Base-by-base conservation (phyloP, 1,284 basidiomycete genomes). In the Apiotrichum domesticum region DNA sequence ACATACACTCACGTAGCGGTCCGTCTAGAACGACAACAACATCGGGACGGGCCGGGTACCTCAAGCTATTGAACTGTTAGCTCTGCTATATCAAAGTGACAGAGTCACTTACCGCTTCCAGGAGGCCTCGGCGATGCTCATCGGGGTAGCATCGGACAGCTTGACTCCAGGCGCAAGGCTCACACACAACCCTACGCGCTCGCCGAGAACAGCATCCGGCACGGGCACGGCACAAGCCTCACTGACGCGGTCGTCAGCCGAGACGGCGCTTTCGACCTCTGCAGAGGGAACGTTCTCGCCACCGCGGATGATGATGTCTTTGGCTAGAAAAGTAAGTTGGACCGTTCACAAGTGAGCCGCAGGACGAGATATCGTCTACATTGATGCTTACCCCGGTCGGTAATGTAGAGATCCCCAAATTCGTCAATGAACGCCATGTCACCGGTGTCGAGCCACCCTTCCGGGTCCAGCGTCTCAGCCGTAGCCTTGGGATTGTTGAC, bases 291-390 rank as follows among this genome's bases (percentile, higher is more conserved):
- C 56, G 35, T 75, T 75, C 56, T 75, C 73, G 0, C 73, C 73
- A 14, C 72, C 72, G 2, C 73, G 68, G 32, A 75, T 72, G 45
- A 75, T 72, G 13, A 75, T 64, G 56, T 75, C 72, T 62, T 75
- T 75, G 9, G 68, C 47, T 51, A 43, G 29, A n/a, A 35, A 41
- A 42, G 6, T 42, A 21, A 21, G 21, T 21, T 21, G 21, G 21
- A 21, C 21, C 21, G 21, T 21, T 21, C 21, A 21, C 21, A 21
- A 21, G 21, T 21, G 21, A 21, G 33, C 11, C 33, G 33, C 6
- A 43, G 6, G 35, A 3, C 11, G 13, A 37, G 47, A 9, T 33
- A 15, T 13, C 6, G 34, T 10, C 33, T 21, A 11, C 42, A 15
- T 13, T 11, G 44, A n/a, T 6, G 37, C 51, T 3, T n/a, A 57